Evolutionary conservation across 2,329 filamentous ascomycete species (phyloP), one percentile per base, ranked within the genome.

Genomic region (Alternaria sp.): DNA sequence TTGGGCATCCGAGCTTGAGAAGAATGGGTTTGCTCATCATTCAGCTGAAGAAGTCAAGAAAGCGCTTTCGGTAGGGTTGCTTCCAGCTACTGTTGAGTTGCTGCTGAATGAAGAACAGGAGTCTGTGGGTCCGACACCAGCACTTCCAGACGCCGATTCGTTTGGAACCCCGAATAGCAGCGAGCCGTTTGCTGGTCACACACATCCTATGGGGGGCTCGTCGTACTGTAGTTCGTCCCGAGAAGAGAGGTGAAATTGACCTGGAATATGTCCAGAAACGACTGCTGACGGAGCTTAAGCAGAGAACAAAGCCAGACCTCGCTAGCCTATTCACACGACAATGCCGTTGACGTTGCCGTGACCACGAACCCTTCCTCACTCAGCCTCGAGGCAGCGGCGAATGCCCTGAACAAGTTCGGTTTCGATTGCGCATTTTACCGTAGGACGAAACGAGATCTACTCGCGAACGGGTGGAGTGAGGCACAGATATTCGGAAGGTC

Each of bases 1-100:
- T 11, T 76, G 73, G 72, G 75, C 75, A 4, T 69, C 57, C 48
- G 75, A 78, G 59, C 62, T 78, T 46, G 72, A 76, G 48, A 78
- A 71, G 62, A 75, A 77, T 44, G 75, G 74, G 4, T 77, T 78
- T 49, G 70, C 72, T 23, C 73, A 76, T 54, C 74, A 78, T 51
- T 75, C 74, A 3, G 72, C 68, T 13, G 74, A 77, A 28, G 75
- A 77, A 46, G 72, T 77, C 46, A 75, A 70, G 51, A 73, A 71
- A 56, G 71, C 75, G n/a, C 73, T 78, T 53, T 71, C 72, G 58
- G 74, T 75, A 36, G 56, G 68, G 23, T 34, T n/a, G 2, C 5
- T n/a, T 7, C 13, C 28, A 28, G 9, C 40, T 33, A 26, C 21
- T 9, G n/a, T 13, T 29, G 40, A 40, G 13, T n/a, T n/a, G 39